These are phyloP conservation scores for Aspergillus caelatus DNA, from an alignment of 2,329 filamentous ascomycete genomes.

Conservation along the genomic window DNA sequence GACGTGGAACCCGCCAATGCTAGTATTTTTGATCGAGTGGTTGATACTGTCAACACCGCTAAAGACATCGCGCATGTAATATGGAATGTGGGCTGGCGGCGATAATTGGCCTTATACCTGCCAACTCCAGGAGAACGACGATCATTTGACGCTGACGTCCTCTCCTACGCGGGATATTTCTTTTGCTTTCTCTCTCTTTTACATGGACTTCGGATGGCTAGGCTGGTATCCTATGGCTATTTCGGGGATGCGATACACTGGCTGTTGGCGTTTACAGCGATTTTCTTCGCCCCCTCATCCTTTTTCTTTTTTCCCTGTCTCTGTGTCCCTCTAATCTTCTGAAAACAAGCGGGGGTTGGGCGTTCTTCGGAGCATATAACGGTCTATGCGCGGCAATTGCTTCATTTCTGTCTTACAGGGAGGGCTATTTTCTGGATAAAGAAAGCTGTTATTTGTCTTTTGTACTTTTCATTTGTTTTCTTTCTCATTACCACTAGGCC, in stretches of 20 bases:
- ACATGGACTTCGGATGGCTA: constrained; percentile 20
- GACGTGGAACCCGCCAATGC: constrained; percentile 66
- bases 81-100: constrained; percentile 67
- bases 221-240: neutral
- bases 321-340: neutral
- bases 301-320: no score
- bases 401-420: neutral
- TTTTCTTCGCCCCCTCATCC: neutral
- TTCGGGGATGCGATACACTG: neutral
- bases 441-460: neutral
- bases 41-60: constrained; percentile 74
- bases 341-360: neutral
- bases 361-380: neutral
- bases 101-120: constrained; percentile 36
- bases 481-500: neutral
- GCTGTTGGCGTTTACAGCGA: neutral
- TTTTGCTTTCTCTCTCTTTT: constrained; percentile 19
- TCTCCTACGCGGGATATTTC: no score
- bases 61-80: constrained; percentile 67
- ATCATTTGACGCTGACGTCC: neutral
- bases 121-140: neutral
- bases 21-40: constrained; percentile 75
- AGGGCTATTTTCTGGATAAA: neutral
- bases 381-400: neutral
- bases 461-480: neutral